Percentiles rank a stretch among this genome's conserved stretches.
These are phyloP conservation scores for Tetrapyrgos nigripes DNA, from an alignment of 1,284 basidiomycete genomes.

Conservation along the genomic window DNA sequence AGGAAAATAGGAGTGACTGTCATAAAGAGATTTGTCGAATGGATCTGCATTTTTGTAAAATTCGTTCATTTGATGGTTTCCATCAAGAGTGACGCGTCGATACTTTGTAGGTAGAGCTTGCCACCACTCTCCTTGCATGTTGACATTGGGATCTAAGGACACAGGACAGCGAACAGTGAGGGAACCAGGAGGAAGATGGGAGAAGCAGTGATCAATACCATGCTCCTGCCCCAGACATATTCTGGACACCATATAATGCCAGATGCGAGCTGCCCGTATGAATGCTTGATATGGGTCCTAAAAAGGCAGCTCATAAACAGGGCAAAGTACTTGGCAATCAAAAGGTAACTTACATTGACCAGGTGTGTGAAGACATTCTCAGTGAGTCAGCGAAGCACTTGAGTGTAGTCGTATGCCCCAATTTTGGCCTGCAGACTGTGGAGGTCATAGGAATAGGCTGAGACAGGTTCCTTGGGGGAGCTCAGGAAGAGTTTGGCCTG, in stretches of 20 bases:
- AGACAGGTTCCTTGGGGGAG: not conserved
- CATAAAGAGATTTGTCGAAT: not conserved
- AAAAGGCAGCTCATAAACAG: too few relatives aligned
- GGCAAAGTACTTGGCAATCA: too few relatives aligned
- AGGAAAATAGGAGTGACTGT: constrained; percentile 1
- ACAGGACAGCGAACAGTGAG: constrained; percentile 24
- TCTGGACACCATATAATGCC: constrained; percentile 21
- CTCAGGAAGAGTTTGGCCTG: constrained; percentile 7
- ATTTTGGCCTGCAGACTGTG: constrained; percentile 6
- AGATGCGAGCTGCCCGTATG: constrained; percentile 18
- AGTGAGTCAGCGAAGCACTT: constrained; percentile 1
- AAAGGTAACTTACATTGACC: constrained; percentile 9
- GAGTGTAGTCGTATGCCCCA: constrained; percentile 5
- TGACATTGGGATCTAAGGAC: constrained; percentile 25
- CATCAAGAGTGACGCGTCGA: not conserved
- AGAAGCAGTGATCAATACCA: constrained; percentile 27
- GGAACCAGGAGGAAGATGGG: constrained; percentile 17
- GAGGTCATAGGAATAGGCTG: constrained; percentile 11
- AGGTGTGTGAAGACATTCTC: constrained; percentile 12
- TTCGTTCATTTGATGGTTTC: not conserved
- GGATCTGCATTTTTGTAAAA: not conserved
- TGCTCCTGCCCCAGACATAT: constrained; percentile 30
- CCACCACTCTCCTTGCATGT: constrained; percentile 17
- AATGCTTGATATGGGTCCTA: constrained; percentile 22
- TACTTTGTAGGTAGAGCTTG: not conserved